Evolutionary conservation across 129 eudicot genomes (phyloP), one percentile per base, ranked within the genome.

Genomic region (Smallanthus sonchifolius): DNA sequence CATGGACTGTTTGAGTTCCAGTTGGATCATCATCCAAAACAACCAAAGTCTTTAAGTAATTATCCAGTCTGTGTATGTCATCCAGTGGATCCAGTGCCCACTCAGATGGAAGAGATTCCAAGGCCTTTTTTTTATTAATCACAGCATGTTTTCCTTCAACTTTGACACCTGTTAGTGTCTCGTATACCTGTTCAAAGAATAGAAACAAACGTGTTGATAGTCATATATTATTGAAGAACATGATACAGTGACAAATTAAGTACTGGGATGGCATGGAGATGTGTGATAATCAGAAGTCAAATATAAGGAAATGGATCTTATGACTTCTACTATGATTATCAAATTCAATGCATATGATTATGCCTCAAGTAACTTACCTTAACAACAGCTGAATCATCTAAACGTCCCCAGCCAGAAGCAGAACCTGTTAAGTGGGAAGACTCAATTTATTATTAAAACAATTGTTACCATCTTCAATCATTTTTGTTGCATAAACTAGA

Each of bases 21-120:
- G 99, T 95, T 79, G 99, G 99, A 85, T 95, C 99, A 83, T 95
- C 99, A 82, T 95, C 99, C 73, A 95, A 85, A 83, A 95, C 99
- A 73, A 95, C 93, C 80, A 95, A 75, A 70, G 92, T 87, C 79
- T 88, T 95, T 34, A 77, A 74, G 57, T 78, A 91, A 55, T 74
- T 83, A 70, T 69, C 86, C 68, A 85, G 82, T 75, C 30, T 83
- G 79, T 80, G 83, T 75, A 95, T 95, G 64, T 88, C 99, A 57
- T 83, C 85, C 45, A 82, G 86, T 44, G 87, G 95, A 84, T 95
- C 92, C 51, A 61, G 52, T 17, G 90, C 84, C 97, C 97, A 95
- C 79, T 95, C 99, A 49, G 94, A 71, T 76, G 96, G 99, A 78
- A 95, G 96, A 76, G 96, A 84, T 72, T 82, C 40, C 82, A 95